Evolutionary conservation across 148 eudicot genomes (phyloP), one percentile per base, ranked within the genome.

Genomic region (Pouteria glomerata): DNA sequence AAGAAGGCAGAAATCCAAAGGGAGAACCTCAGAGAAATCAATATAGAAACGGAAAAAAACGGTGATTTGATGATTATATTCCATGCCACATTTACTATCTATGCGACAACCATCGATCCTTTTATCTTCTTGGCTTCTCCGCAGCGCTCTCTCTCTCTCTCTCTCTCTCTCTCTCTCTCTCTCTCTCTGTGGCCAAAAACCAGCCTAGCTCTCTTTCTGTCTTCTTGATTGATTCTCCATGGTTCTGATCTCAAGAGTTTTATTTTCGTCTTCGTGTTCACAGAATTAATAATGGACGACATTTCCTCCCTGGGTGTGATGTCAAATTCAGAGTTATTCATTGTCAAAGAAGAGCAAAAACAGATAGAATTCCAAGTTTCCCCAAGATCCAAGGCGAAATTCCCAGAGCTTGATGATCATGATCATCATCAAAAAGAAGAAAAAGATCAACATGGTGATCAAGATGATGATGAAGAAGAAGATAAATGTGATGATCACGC

Each of bases 261-360:
- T n/a, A 5, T 19, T 19, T 14, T 16, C 29, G 34, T 24, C 52
- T 70, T 70, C 73, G 41, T 42, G 73, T 41, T 41, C 50, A 41
- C 63, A 3, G 39, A 70, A 19, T 70, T 70, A 18, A 5, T 10
- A 4, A n/a, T n/a, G n/a, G n/a, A 26, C 45, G 4, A 14, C 11
- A 51, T 31, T 68, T 34, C 30, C 45, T 31, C 21, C 23, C 34
- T 37, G 61, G 18, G 16, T 27, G 52, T 56, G 73, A 30, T 29
- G 56, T 70, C 73, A 23, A 70, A 70, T 70, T 57, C 73, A 12
- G 73, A 70, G 0, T 16, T 15, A 1, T 42, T 60, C 27, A 18
- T 2, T 27, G 10, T 1, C 37, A 29, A 70, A 41, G 15, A 70
- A 3, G 64, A 70, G 12, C 8, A 41, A 14, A 70, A 70, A 1